Conservation (phyloP, 345 rosid species). For the Chamaenerion angustifolium region DNA sequence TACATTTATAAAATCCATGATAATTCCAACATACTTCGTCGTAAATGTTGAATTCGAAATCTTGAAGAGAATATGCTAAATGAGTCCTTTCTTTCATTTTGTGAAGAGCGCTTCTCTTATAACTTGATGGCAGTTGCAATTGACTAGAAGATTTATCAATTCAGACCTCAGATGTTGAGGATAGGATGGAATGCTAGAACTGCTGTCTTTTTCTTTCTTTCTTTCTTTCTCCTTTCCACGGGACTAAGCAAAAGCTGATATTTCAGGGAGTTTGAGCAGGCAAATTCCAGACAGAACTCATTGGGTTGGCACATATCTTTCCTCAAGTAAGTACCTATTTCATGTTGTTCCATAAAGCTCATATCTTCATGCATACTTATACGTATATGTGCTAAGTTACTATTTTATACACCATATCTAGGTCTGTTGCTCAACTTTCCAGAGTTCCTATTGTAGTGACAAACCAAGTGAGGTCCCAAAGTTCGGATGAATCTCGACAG, state of each 20-base stretch:
- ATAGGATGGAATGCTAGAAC: neutral
- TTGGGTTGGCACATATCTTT: constrained; percentile 82
- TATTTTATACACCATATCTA: constrained; percentile 5
- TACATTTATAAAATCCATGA: no score
- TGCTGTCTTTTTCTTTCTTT: neutral
- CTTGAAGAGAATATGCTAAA: no score
- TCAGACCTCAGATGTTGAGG: no score
- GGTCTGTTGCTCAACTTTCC: constrained; percentile 79
- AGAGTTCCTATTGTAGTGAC: constrained; percentile 74
- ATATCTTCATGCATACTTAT: no score
- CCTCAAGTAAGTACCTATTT: constrained; percentile 37
- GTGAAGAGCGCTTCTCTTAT: no score
- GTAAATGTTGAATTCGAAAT: neutral
- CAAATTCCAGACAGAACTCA: constrained; percentile 31
- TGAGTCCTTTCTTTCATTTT: no score
- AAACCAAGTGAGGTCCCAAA: constrained; percentile 80
- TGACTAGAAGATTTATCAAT: no score
- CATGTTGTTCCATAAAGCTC: no score
- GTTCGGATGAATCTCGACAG: constrained; percentile 26
- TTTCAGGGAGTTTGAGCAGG: constrained; percentile 46
- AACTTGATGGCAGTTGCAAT: no score
- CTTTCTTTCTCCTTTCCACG: neutral
- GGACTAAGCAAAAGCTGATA: neutral
- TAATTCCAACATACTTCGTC: no score
- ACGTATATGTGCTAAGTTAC: no score